Evolutionary conservation across 192 early-diverging fungal genomes (phyloP).

Genomic region (Backusella mclennaniae): DNA sequence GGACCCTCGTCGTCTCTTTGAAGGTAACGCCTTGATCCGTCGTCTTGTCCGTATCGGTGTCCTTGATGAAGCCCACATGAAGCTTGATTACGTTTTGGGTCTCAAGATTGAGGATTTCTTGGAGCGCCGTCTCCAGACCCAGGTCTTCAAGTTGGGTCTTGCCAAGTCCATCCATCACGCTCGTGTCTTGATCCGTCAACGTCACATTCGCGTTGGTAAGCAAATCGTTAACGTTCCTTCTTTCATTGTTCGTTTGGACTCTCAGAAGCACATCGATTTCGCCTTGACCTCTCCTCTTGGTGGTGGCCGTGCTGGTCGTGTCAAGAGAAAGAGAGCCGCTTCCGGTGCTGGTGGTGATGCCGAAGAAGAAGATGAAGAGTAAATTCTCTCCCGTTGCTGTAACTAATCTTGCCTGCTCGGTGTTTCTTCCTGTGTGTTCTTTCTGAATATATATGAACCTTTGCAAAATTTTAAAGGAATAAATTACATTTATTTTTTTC

Average conservation of each 20-base stretch:
- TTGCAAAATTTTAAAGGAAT: conserved; percentile 21
- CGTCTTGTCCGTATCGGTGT: conserved; percentile 98
- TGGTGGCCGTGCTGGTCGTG: conserved; percentile 97
- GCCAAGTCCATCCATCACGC: conserved; percentile 99
- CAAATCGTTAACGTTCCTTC: conserved; percentile 96
- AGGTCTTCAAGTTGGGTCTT: conserved; percentile 97
- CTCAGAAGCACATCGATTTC: conserved; percentile 63
- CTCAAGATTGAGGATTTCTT: conserved; percentile 99
- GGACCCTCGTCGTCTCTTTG: conserved; percentile 97
- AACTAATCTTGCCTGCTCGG: background rate
- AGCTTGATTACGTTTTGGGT: conserved; percentile 98
- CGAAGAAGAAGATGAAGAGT: conserved; percentile 66
- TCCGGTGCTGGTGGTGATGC: conserved; percentile 60
- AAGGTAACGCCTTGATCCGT: conserved; percentile 99
- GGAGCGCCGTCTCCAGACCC: conserved; percentile 98
- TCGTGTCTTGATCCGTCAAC: conserved; percentile 96
- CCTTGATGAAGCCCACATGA: conserved; percentile 96
- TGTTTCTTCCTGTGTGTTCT: background rate
- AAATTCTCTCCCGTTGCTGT: conserved; percentile 10
- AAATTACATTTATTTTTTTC: conserved; percentile 22
- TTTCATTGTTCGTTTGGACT: conserved; percentile 90
- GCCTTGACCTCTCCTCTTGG: conserved; percentile 83
- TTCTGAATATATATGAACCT: conserved; percentile 18
- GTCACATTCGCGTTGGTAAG: conserved; percentile 98
- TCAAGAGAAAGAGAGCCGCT: conserved; percentile 91